These are phyloP conservation scores for Teunomyces barrocoloradensis DNA, from an alignment of 805 yeast species.

Conservation along the genomic window DNA sequence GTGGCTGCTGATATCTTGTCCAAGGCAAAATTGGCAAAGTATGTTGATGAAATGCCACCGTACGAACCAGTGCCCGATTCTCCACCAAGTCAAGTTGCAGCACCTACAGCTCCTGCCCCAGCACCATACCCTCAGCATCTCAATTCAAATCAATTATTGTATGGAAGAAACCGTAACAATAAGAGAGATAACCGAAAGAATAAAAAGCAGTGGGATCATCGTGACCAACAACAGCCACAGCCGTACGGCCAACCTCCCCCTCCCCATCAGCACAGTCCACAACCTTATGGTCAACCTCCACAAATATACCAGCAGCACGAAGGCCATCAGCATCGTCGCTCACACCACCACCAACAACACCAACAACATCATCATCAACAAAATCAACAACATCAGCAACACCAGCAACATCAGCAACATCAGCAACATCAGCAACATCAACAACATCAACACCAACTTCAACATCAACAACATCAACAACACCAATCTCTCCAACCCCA, in stretches of 20 bases:
- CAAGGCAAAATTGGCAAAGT: conserved; percentile 36
- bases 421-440: conserved; percentile 1
- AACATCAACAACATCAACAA: conserved; percentile 3
- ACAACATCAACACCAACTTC: conserved; percentile 5
- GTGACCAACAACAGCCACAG: background rate
- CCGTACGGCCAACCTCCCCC: conserved; percentile 1
- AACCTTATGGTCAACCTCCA: conserved; percentile 6
- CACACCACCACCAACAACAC: conserved; percentile 4
- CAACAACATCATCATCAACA: conserved; percentile 2
- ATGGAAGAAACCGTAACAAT: background rate
- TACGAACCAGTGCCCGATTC: background rate
- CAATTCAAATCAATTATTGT: background rate
- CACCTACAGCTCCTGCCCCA: background rate
- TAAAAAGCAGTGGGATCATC: conserved; percentile 1
- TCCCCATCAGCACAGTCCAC: background rate
- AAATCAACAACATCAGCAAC: conserved; percentile 3
- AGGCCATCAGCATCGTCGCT: background rate
- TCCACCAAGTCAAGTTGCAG: background rate
- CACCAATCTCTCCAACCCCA: conserved; percentile 4
- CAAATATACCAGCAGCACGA: conserved; percentile 3
- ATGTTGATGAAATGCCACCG: background rate
- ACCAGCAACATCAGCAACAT: background rate
- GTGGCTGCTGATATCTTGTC: conserved; percentile 62
- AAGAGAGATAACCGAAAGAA: background rate
- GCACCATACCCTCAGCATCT: conserved; percentile 1